Conservation (phyloP, 371 early-diverging fungal genomes). For the Mucor lusitanicus region DNA sequence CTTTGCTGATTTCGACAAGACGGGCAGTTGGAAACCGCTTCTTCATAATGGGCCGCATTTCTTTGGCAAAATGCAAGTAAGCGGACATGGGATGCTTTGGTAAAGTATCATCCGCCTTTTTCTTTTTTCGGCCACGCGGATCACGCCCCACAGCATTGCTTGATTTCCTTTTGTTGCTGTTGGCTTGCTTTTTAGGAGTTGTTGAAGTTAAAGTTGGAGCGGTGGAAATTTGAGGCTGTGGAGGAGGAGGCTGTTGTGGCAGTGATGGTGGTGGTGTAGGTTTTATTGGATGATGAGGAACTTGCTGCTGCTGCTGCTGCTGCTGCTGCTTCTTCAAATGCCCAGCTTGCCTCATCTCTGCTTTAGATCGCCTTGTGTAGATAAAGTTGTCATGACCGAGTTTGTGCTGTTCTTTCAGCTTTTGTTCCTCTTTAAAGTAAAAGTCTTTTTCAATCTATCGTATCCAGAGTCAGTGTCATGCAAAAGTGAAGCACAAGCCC, state of each 20-base stretch:
- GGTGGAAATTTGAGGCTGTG: neutral
- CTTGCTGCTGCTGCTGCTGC: constrained; percentile 1
- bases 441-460: constrained; percentile 35
- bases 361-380: constrained; percentile 66
- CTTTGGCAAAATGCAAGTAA: constrained; percentile 68
- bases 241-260: neutral
- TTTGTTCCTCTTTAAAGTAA: constrained; percentile 48
- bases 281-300: neutral
- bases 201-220: neutral
- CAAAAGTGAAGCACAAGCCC: too few relatives aligned
- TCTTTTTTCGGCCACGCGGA: constrained; percentile 63
- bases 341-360: constrained; percentile 57
- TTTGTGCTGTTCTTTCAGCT: constrained; percentile 61
- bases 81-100: constrained; percentile 83
- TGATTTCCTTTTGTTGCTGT: neutral
- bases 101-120: constrained; percentile 63
- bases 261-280: neutral
- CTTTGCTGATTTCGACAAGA: constrained; percentile 66
- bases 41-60: constrained; percentile 61
- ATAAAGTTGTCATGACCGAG: constrained; percentile 63
- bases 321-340: constrained; percentile 23
- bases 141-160: constrained; percentile 17
- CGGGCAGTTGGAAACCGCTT: constrained; percentile 54
- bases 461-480: neutral
- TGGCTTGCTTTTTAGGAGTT: neutral